Base-by-base conservation (phyloP, 306 rosid genomes). In the Mimosa bimucronata region DNA sequence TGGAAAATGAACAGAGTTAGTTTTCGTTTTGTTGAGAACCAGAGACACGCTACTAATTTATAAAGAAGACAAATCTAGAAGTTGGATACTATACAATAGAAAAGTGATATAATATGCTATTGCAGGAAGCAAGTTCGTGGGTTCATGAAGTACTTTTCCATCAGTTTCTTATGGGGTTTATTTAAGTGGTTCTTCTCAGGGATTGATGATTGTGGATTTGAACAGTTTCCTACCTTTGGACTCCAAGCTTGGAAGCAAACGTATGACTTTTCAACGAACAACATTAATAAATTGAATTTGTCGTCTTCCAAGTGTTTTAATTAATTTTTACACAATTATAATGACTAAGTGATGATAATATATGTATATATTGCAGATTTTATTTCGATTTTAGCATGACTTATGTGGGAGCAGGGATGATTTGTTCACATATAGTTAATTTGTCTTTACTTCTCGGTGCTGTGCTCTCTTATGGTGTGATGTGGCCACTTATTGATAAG, bases 351-450 rank as follows among this genome's bases (percentile, higher is more conserved):
- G 67, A 15, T 62, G 38, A 30, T 30, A 2, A 64, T 15, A 29
- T 53, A n/a, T 52, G n/a, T 53, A n/a, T 53, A 0, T 30, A 29
- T 82, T 77, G 89, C 90, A 94, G 98, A 62, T 94, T 94, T 88
- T 94, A 86, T 84, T 94, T 92, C 79, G 94, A 94, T 78, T 94
- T 94, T 75, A 81, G 88, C 74, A 78, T 77, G 81, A 91, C 97
- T 50, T 94, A 31, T 74, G 97, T 94, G 69, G 98, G 98, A 87
- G 94, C 98, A 55, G 98, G 98, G 76, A 94, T 94, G 98, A 92
- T 94, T 72, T 92, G 97, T 71, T 94, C 98, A 26, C 97, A 92
- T 82, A 73, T 85, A 25, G 97, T 94, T 53, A 94, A 94, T 87
- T 44, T 92, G 84, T 94, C 98, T 48, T 77, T 94, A 90, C 92